Percentiles rank a stretch among this genome's conserved stretches.
Evolutionary conservation across 352 stramenopile genomes (phyloP).

Genomic region (Phytophthora quininea): DNA sequence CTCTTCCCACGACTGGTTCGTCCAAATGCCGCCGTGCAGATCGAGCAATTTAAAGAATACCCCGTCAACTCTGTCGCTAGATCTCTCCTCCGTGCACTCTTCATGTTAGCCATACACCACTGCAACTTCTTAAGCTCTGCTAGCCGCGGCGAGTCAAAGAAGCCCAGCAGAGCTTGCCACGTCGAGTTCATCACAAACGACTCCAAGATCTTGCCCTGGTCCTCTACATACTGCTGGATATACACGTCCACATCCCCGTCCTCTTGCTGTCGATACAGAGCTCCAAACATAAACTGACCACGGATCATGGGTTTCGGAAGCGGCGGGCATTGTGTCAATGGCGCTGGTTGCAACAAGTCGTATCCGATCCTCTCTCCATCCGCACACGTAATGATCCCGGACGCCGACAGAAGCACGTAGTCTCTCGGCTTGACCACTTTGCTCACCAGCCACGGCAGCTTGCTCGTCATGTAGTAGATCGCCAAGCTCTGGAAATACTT

Average conservation of each 20-base stretch:
- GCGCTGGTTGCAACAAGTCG: constrained; percentile 56
- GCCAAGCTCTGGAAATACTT: constrained; percentile 54
- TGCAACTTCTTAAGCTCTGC: constrained; percentile 39
- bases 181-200: constrained; percentile 31
- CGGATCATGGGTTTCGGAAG: constrained; percentile 37
- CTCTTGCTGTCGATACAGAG: constrained; percentile 38
- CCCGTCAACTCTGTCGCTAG: constrained; percentile 20
- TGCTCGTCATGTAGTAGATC: constrained; percentile 51
- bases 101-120: constrained; percentile 43
- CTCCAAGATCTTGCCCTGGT: constrained; percentile 33
- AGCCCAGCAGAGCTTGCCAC: constrained; percentile 33
- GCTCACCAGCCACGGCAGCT: constrained; percentile 43
- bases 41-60: constrained; percentile 23
- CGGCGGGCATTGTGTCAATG: constrained; percentile 34
- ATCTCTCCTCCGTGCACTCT: constrained; percentile 21
- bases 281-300: constrained; percentile 40
- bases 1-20: constrained; percentile 24
- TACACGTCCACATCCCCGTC: constrained; percentile 42
- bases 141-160: constrained; percentile 28
- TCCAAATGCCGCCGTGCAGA: constrained; percentile 27
- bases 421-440: constrained; percentile 51
- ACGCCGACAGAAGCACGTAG: constrained; percentile 49
- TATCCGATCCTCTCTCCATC: constrained; percentile 57
- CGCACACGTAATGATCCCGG: constrained; percentile 40
- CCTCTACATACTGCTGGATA: constrained; percentile 40